These are phyloP conservation scores for Solanum infundibuliforme DNA, from an alignment of 257 asterid genomes.

Conservation along the genomic window DNA sequence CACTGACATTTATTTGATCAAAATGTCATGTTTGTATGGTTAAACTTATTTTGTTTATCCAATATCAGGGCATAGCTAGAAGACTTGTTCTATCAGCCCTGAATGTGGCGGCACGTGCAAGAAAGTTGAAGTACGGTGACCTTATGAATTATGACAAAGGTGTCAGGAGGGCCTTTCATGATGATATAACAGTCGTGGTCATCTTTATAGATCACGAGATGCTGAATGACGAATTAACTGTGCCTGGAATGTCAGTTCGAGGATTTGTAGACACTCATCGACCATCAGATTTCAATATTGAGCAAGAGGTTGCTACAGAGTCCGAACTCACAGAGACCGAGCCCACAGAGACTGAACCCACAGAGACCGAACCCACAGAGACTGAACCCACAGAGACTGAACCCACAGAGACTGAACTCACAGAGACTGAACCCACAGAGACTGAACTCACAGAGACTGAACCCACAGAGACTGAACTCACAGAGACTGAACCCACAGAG, in stretches of 20 bases:
- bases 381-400: no score
- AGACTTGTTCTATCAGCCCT: slow-evolving; percentile 48
- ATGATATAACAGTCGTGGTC: slow-evolving; percentile 72
- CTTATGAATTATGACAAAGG: slow-evolving; percentile 39
- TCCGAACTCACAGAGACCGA: background rate
- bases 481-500: no score
- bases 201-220: slow-evolving; percentile 45
- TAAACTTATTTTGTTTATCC: background rate
- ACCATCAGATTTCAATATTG: slow-evolving; percentile 40
- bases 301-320: slow-evolving; percentile 6
- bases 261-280: slow-evolving; percentile 43
- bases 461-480: no score
- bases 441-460: no score
- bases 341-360: no score
- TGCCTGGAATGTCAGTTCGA: slow-evolving; percentile 37
- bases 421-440: no score
- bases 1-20: background rate
- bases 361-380: no score
- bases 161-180: slow-evolving; percentile 45
- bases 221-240: slow-evolving; percentile 15
- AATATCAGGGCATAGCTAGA: slow-evolving; percentile 60
- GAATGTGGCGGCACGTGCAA: slow-evolving; percentile 32
- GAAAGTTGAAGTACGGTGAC: slow-evolving; percentile 24
- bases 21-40: background rate
- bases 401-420: no score